These are phyloP conservation scores for Fagopyrum homotropicum DNA, from an alignment of 148 eudicot genomes.

Conservation along the genomic window DNA sequence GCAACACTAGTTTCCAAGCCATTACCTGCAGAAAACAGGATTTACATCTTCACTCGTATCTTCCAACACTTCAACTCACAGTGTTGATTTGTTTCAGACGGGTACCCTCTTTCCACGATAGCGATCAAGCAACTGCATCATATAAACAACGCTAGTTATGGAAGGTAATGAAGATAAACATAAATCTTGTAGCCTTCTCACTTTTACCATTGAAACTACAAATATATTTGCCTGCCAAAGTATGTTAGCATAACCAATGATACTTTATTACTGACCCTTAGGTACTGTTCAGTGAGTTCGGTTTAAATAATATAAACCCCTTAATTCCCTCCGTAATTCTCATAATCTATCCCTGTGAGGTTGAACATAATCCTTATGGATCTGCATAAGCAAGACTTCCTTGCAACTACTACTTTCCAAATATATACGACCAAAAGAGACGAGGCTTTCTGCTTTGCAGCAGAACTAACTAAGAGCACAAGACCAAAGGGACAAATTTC, in stretches of 20 bases:
- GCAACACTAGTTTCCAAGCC: too few relatives aligned
- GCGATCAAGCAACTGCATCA: constrained; percentile 11
- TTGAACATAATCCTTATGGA: background rate
- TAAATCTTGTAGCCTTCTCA: background rate
- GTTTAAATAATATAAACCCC: too few relatives aligned
- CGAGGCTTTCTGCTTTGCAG: too few relatives aligned
- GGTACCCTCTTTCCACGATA: constrained; percentile 61
- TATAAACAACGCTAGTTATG: constrained; percentile 53
- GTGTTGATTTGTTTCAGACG: constrained; percentile 28
- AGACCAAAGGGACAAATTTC: too few relatives aligned
- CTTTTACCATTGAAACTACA: background rate
- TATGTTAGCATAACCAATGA: background rate
- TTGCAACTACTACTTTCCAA: background rate
- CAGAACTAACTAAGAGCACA: too few relatives aligned
- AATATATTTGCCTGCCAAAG: too few relatives aligned
- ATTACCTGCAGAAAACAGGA: too few relatives aligned
- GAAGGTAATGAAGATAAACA: background rate
- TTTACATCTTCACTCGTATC: too few relatives aligned
- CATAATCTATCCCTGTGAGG: background rate
- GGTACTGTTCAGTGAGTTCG: background rate
- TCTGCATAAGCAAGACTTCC: background rate
- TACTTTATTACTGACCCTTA: background rate
- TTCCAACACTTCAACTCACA: too few relatives aligned
- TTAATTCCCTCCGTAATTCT: background rate
- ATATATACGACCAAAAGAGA: background rate